These are phyloP conservation scores for Escallonia herrerae DNA, from an alignment of 129 eudicot genomes.

Conservation along the genomic window DNA sequence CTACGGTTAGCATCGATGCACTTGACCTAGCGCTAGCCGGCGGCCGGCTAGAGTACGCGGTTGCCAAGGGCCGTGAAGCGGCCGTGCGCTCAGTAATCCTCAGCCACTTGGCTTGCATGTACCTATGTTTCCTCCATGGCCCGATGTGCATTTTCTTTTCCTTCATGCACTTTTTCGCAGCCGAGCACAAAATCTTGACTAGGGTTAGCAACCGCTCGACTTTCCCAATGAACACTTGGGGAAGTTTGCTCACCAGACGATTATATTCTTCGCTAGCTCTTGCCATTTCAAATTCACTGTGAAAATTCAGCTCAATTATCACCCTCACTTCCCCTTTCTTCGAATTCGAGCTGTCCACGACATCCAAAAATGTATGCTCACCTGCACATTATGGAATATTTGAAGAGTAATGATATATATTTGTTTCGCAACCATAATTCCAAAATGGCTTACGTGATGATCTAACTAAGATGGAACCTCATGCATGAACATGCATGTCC, in stretches of 20 bases:
- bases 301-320: slow-evolving; percentile 64
- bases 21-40: slow-evolving; percentile 18
- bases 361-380: slow-evolving; percentile 80
- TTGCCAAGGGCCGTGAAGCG: slow-evolving; percentile 4
- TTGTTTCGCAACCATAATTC: too few relatives aligned
- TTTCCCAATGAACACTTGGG: slow-evolving; percentile 71
- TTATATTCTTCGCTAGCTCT: slow-evolving; percentile 69
- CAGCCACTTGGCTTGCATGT: slow-evolving; percentile 95
- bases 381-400: slow-evolving; percentile 32
- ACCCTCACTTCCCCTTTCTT: slow-evolving; percentile 57
- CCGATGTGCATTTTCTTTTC: slow-evolving; percentile 87
- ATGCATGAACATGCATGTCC: too few relatives aligned
- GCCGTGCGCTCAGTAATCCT: slow-evolving; percentile 35
- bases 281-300: slow-evolving; percentile 77
- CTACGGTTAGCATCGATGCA: slow-evolving; percentile 69
- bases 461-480: too few relatives aligned
- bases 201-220: slow-evolving; percentile 42
- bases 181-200: slow-evolving; percentile 45
- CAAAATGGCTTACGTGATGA: too few relatives aligned
- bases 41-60: slow-evolving; percentile 25
- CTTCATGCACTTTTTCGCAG: slow-evolving; percentile 71
- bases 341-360: slow-evolving; percentile 39
- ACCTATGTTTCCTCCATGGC: slow-evolving; percentile 78
- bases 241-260: slow-evolving; percentile 39
- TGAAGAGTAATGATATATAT: too few relatives aligned